Evolutionary conservation across 108 stramenopile species (phyloP).

Genomic region (Nannochloropsis salina): DNA sequence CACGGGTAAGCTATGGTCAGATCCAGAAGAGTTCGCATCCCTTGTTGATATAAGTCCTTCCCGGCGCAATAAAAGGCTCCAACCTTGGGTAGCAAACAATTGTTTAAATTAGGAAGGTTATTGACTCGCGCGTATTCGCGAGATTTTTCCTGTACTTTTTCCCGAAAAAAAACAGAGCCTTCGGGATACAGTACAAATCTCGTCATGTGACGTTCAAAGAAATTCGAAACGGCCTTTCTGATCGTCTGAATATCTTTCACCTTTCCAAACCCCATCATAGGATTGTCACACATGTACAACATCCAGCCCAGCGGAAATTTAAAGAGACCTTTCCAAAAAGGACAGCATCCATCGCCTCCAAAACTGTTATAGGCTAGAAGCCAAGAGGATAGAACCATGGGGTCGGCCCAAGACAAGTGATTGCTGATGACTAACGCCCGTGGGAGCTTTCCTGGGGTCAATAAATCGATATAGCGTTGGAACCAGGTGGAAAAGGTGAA

Average conservation of each 20-base stretch:
- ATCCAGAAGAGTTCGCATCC: background rate
- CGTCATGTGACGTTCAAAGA: background rate
- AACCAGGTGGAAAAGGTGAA: background rate
- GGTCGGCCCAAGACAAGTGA: background rate
- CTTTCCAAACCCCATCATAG: background rate
- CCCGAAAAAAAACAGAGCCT: background rate
- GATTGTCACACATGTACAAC: background rate
- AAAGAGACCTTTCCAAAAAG: background rate
- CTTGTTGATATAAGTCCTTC: background rate
- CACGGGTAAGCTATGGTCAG: background rate
- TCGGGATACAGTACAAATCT: background rate
- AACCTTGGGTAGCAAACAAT: background rate
- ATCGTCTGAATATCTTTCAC: background rate
- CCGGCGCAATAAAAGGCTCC: background rate
- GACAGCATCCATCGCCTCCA: background rate
- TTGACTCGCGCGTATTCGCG: background rate
- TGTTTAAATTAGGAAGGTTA: background rate
- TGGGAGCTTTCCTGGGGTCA: background rate
- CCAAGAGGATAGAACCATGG: background rate
- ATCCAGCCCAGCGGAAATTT: background rate
- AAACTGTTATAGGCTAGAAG: background rate
- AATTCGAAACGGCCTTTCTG: background rate
- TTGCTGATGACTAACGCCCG: background rate
- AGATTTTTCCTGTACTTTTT: background rate
- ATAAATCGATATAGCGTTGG: background rate